Conservation (phyloP, 2,329 filamentous ascomycete species). For the Sporothrix inflata region DNA sequence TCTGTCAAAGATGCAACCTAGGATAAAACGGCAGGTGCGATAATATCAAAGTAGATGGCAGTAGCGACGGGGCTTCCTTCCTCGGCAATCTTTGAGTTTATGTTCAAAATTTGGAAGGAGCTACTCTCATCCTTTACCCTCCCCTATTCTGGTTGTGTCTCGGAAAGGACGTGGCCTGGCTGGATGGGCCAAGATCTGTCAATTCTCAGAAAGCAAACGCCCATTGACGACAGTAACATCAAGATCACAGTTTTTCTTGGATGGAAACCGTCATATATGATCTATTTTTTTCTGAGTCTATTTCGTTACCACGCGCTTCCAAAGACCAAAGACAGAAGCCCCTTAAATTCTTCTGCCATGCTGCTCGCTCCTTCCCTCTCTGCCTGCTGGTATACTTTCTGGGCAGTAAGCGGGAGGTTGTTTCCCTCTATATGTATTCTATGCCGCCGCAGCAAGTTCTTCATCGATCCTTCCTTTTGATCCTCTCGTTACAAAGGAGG, state of each 20-base stretch:
- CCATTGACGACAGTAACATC: too few relatives aligned
- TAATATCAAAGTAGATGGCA: background rate
- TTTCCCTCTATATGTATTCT: background rate
- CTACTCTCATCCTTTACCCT: background rate
- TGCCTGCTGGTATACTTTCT: background rate
- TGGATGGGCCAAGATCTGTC: background rate
- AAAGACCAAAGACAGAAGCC: background rate
- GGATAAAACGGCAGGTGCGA: background rate
- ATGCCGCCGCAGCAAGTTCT: background rate
- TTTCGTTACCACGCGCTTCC: background rate
- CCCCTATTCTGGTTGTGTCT: background rate
- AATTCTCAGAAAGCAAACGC: background rate
- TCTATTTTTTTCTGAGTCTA: background rate
- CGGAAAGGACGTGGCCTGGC: background rate
- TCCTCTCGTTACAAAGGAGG: too few relatives aligned
- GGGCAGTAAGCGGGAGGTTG: background rate
- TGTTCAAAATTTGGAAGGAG: background rate
- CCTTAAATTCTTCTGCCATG: background rate
- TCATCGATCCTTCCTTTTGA: background rate
- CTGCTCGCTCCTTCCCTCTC: background rate
- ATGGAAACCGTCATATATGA: background rate
- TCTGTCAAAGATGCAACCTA: background rate
- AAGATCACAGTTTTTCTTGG: too few relatives aligned
- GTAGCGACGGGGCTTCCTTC: background rate
- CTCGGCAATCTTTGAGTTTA: background rate